Base-by-base conservation (phyloP, 257 asterid species). In the Ophiorrhiza pumila region DNA sequence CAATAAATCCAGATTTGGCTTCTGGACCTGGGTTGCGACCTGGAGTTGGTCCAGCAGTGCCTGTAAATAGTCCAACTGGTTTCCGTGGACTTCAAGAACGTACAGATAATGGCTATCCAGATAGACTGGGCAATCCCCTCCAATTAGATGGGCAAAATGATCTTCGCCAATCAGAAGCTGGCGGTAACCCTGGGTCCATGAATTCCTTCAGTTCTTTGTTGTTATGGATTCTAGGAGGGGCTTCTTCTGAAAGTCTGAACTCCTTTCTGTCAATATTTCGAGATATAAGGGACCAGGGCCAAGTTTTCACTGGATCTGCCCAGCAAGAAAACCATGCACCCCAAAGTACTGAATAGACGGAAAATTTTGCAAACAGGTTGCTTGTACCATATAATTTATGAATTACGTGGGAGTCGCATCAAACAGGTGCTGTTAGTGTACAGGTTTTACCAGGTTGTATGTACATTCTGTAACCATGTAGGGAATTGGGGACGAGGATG, bases 211-310 rank as follows among this genome's bases (percentile, higher is more conserved):
- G 96, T 79, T 88, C 97, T 58, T 85, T 90, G 68, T 71, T 94
- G 84, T 79, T 90, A 79, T 90, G 97, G 98, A 90, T 94, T 74
- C 87, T 90, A 20, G 98, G 99, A 50, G 99, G 98, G 67, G 92
- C 96, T 66, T 83, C 98, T 72, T 91, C 99, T n/a, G 98, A 94
- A 82, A 87, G 97, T 85, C 86, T 91, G 43, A 91, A 90, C 85
- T 95, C 98, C 13, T 87, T 95, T 49, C 85, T 92, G 23, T 91
- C 99, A 34, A 88, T 91, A 71, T 95, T 95, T 83, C 80, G 97
- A 52, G 98, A 94, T 73, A 70, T 87, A 29, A 87, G 97, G 81
- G 96, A 90, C 80, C 98, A 90, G 50, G 97, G 95, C 49, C 96
- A 91, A 75, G 93, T 83, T 57, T 87, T 84, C 78, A 69, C 88